Conservation (phyloP, 345 rosid species). For the Arabis hirsuta region DNA sequence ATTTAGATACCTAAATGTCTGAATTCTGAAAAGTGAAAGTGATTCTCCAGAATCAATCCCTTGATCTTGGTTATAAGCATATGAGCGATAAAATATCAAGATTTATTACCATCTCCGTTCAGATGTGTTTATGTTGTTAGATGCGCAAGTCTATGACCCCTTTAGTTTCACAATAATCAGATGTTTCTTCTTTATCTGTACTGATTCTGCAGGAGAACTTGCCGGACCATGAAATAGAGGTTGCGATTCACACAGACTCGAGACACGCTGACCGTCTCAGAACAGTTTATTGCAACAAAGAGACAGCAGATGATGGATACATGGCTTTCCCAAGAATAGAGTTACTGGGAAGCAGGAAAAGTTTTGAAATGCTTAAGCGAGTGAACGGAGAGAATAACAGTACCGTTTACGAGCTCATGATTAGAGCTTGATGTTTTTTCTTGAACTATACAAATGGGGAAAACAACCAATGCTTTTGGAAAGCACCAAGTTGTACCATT, state of each 20-base stretch:
- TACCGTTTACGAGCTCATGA: slow-evolving; percentile 78
- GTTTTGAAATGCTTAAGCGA: slow-evolving; percentile 84
- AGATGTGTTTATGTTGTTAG: neutral
- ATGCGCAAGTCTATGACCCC: neutral
- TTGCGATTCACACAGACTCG: slow-evolving; percentile 84
- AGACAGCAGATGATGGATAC: slow-evolving; percentile 51
- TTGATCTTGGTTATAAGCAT: neutral
- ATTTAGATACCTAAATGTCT: neutral
- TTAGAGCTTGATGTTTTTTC: slow-evolving; percentile 59
- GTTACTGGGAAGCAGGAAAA: slow-evolving; percentile 75
- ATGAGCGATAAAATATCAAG: neutral
- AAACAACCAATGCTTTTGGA: no score
- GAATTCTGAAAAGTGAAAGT: neutral
- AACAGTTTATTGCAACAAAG: slow-evolving; percentile 62
- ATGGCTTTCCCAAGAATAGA: slow-evolving; percentile 67
- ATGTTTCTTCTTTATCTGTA: slow-evolving; percentile 16
- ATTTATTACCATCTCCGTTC: neutral
- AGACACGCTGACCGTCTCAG: slow-evolving; percentile 85
- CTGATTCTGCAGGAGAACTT: slow-evolving; percentile 68
- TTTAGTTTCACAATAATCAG: slow-evolving; percentile 24
- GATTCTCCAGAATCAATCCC: neutral
- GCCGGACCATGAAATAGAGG: slow-evolving; percentile 65
- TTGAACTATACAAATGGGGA: neutral
- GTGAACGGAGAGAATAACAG: slow-evolving; percentile 77
- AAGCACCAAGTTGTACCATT: neutral